Conservation (phyloP, 306 rosid species). For the Prunus kanzakura region DNA sequence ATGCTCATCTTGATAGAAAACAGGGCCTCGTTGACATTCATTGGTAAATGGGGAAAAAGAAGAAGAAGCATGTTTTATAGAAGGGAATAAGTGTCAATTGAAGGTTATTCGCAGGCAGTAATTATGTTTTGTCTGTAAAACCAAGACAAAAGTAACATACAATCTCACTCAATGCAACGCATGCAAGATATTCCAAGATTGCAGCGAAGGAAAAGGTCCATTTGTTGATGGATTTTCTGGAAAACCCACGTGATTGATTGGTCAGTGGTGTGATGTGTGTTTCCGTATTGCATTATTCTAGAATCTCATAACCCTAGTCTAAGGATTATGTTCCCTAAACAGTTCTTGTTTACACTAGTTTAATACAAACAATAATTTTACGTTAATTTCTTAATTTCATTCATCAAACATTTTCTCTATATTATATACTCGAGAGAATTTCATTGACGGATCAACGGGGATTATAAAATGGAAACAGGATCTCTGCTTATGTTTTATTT, state of each 20-base stretch:
- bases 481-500: neutral
- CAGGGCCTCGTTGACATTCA: neutral
- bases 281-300: neutral
- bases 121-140: neutral
- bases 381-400: neutral
- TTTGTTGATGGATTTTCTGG: neutral
- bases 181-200: neutral
- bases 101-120: constrained; percentile 1
- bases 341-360: neutral
- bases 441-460: neutral
- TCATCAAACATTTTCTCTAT: neutral
- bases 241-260: constrained; percentile 1
- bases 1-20: neutral
- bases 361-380: neutral
- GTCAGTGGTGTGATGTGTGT: neutral
- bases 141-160: neutral
- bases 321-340: constrained; percentile 15
- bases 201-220: neutral
- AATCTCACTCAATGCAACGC: neutral
- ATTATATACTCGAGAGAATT: neutral
- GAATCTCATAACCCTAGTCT: neutral
- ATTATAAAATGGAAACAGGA: neutral
- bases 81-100: neutral
- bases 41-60: neutral
- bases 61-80: neutral